Evolutionary conservation across 2,329 filamentous ascomycete genomes (phyloP), one percentile per base, ranked within the genome.

Genomic region (Cadophora sp.): DNA sequence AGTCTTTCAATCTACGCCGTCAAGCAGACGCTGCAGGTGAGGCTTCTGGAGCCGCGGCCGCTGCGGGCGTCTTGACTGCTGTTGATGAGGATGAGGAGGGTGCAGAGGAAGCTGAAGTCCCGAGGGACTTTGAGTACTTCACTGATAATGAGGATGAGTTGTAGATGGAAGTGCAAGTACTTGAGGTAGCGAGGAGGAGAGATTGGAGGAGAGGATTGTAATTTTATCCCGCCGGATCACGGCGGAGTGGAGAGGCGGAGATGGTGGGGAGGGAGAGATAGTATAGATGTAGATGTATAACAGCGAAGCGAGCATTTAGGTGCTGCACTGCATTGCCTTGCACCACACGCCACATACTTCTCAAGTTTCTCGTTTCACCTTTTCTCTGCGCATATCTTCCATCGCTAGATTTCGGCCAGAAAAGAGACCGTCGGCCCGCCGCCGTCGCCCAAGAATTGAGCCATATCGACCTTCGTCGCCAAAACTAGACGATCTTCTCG

Each of bases 81-180:
- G 89, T 97, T 4, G 94, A 97, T 75, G 95, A 98, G 79, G 92
- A 95, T 75, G 88, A 85, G 11, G 91, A 93, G 70, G 89, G 85
- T 40, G 90, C 87, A 14, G 90, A 91, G 74, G 92, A 95, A 77
- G 92, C 92, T 1, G 82, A 85, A 46, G 79, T 88, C 7, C 93
- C 92, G 5, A 81, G 82, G 12, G 90, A 92, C 62, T 96, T 96
- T 80, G 91, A 95, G 69, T 94, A 96, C 79, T 89, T 91, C 74
- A 90, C 90, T 19, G 77, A 79, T 64, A 71, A 71, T 29, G 77
- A 79, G 62, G 76, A 77, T 19, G 74, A 78, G 29, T 46, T 69
- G 55, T 71, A 71, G 55, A 62, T 50, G 27, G 27, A 8, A 19
- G 3, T 34, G 31, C 14, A 8, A 19, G 3, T 34, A 26, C 14